Percentiles rank a stretch among this genome's conserved stretches.
phyloP scores from a whole-genome alignment of 352 stramenopile genomes.

The Lagenidium giganteum region DNA sequence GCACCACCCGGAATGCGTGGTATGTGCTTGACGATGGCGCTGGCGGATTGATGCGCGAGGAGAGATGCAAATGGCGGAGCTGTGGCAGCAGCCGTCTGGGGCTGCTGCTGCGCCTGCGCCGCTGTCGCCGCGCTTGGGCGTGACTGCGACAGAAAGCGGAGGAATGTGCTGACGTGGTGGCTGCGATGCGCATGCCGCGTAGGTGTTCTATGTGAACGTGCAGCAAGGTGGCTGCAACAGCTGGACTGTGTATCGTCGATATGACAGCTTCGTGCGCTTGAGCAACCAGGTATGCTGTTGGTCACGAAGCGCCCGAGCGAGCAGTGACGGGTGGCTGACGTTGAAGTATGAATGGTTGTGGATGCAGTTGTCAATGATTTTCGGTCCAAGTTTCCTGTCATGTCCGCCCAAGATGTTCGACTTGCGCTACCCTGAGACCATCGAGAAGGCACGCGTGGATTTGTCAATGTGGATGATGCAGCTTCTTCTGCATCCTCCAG shows the following conservation, averaged over 20 bases:
- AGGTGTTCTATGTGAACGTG: slow-evolving; percentile 76
- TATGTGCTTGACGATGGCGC: slow-evolving; percentile 18
- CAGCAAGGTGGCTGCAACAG: slow-evolving; percentile 57
- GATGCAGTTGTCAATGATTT: slow-evolving; percentile 54
- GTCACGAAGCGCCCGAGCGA: background rate
- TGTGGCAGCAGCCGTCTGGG: too few species aligned
- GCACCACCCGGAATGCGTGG: slow-evolving; percentile 40
- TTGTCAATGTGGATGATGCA: slow-evolving; percentile 81
- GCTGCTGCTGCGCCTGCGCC: too few species aligned
- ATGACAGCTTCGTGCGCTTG: slow-evolving; percentile 72
- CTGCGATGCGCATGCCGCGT: background rate
- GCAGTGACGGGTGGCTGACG: too few species aligned
- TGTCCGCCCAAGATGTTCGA: slow-evolving; percentile 59
- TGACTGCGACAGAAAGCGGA: too few species aligned
- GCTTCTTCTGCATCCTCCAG: slow-evolving; percentile 68
- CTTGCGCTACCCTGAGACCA: slow-evolving; percentile 50
- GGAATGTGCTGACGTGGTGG: background rate
- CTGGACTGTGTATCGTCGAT: slow-evolving; percentile 76
- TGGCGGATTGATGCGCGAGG: background rate
- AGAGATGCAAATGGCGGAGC: too few species aligned
- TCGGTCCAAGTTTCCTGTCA: slow-evolving; percentile 57
- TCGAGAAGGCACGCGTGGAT: slow-evolving; percentile 70
- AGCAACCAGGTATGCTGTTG: slow-evolving; percentile 32
- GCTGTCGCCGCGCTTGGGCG: too few species aligned
- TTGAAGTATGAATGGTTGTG: background rate